Evolutionary conservation across 371 early-diverging fungal genomes (phyloP), one percentile per base, ranked within the genome.

Genomic region (Apophysomyces ossiformis): DNA sequence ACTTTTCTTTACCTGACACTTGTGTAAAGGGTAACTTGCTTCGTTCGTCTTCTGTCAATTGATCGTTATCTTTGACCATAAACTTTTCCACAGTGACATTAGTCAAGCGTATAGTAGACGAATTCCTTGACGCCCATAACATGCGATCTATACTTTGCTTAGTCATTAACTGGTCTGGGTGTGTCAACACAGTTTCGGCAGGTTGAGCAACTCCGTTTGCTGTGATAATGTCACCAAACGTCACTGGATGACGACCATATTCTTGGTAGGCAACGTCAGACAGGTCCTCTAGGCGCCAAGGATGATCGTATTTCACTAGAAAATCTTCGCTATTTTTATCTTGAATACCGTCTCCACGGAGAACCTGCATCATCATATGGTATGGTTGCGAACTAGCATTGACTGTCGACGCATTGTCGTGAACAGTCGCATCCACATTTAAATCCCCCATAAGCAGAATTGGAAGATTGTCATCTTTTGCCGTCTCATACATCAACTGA

Each of bases 371-470:
- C 91, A 92, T 89, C 8, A 77, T 72, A 7, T 37, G 21, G 60
- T 92, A 93, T 64, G 93, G 92, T 4, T 75, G 70, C 4, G 77
- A 79, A 18, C 78, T 80, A 60, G 72, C 72, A 36, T 73, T 69
- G 1, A 72, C 68, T 0, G 78, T 79, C 35, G 73, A 74, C 1
- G 72, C 71, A 32, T 76, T 71, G 4, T 61, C 67, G 63, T 90
- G 89, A 16, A 74, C 79, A 46, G 89, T 84, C 5, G 90, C 85
- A 69, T 93, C 91, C 9, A 94, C 89, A 64, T 92, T 93, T 13
- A 95, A 72, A 68, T 92, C 93, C 18, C 94, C 95, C n/a, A 85
- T 75, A 16, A 95, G 62, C 56, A 94, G 64, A 4, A 93, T 83
- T 4, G 84, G 81, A 0, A 74, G 69, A 36, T 72, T 67, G 41